These are phyloP conservation scores for Botryotinia globosa DNA, from an alignment of 2,329 filamentous ascomycete species.

Conservation along the genomic window DNA sequence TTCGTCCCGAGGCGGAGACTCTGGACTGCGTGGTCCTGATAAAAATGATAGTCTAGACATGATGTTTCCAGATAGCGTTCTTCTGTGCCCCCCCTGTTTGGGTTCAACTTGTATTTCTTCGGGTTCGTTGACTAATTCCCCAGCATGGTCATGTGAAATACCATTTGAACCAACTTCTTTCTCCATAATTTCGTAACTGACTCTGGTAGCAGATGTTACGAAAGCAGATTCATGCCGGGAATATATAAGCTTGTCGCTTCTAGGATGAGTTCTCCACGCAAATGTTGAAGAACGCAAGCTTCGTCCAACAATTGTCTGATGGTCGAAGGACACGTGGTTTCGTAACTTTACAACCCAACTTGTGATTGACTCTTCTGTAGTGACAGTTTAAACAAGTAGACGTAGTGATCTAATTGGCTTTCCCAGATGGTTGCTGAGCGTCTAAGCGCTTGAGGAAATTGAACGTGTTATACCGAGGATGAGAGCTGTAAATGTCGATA, in stretches of 20 bases:
- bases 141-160: neutral
- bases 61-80: conserved; percentile 51
- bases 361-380: too few species aligned
- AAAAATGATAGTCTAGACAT: conserved; percentile 70
- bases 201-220: neutral
- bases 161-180: neutral
- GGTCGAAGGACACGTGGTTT: conserved; percentile 4
- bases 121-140: conserved; percentile 3
- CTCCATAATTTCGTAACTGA: conserved; percentile 5
- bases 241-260: neutral
- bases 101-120: conserved; percentile 16
- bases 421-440: neutral
- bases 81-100: conserved; percentile 45
- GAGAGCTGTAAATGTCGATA: neutral
- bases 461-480: neutral
- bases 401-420: neutral
- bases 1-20: conserved; percentile 36
- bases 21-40: conserved; percentile 33
- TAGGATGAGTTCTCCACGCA: neutral
- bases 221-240: neutral
- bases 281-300: neutral
- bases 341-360: neutral
- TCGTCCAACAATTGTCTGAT: neutral
- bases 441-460: neutral
- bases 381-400: neutral